Evolutionary conservation across 2,329 filamentous ascomycete species (phyloP).

Genomic region (Parascedosporium putredinis): DNA sequence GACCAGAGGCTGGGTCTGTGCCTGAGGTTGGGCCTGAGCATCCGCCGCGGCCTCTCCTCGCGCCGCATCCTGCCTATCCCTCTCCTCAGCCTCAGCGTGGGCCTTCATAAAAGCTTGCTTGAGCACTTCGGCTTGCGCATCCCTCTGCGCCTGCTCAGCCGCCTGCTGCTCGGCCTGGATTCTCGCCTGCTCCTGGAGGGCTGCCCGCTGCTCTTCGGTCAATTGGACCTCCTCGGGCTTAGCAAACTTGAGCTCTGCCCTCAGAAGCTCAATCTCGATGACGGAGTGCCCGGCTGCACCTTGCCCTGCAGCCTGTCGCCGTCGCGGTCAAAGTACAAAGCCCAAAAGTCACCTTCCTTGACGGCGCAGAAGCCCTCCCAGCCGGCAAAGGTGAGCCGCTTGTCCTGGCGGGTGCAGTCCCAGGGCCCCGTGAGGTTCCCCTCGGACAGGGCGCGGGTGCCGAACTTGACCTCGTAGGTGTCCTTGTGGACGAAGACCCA

Average conservation of each 20-base stretch:
- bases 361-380: conserved; percentile 42
- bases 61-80: neutral
- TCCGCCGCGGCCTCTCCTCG: neutral
- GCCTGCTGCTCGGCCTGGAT: neutral
- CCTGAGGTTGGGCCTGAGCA: neutral
- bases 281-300: conserved; percentile 34
- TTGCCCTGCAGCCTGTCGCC: conserved; percentile 33
- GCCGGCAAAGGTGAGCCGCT: conserved; percentile 35
- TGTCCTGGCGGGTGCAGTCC: conserved; percentile 41
- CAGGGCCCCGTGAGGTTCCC: conserved; percentile 35
- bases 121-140: neutral
- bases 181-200: neutral
- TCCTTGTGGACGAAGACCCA: conserved; percentile 38
- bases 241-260: conserved; percentile 28
- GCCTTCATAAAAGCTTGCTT: neutral
- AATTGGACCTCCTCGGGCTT: conserved; percentile 10
- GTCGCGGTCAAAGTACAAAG: conserved; percentile 36
- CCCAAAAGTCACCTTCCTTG: conserved; percentile 31
- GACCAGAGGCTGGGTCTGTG: neutral
- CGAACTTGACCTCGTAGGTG: conserved; percentile 36
- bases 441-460: conserved; percentile 30
- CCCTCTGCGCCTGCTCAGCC: neutral
- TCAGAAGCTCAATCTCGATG: conserved; percentile 43
- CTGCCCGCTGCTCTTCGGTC: conserved; percentile 4
- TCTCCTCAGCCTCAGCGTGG: neutral